These are phyloP conservation scores for Wallemia mellicola DNA, from an alignment of 1,284 basidiomycete species.

Conservation along the genomic window DNA sequence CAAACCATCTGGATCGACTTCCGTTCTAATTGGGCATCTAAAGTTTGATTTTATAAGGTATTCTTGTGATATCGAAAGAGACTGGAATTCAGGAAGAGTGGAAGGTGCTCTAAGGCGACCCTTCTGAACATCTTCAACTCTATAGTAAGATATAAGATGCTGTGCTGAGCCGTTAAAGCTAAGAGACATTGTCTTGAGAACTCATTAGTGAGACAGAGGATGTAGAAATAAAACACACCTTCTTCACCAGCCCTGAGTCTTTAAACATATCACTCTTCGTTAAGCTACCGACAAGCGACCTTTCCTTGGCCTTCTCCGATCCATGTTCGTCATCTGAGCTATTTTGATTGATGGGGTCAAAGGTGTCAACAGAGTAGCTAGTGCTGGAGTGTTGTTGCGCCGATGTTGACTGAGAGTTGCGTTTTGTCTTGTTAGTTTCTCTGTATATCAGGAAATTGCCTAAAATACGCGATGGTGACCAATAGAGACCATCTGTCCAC, in stretches of 20 bases:
- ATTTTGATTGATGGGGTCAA: neutral
- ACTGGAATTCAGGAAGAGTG: slow-evolving; percentile 54
- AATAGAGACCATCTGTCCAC: slow-evolving; percentile 91
- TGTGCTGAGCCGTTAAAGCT: slow-evolving; percentile 64
- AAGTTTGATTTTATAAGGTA: slow-evolving; percentile 75
- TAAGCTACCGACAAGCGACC: slow-evolving; percentile 54
- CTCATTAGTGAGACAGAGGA: neutral
- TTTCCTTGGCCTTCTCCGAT: slow-evolving; percentile 23
- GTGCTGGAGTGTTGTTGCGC: neutral
- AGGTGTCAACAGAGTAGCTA: too few relatives aligned
- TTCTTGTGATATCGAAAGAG: slow-evolving; percentile 57
- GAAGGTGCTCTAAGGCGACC: slow-evolving; percentile 66
- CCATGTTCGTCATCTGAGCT: neutral
- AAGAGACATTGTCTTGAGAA: slow-evolving; percentile 64
- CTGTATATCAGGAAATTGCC: slow-evolving; percentile 84
- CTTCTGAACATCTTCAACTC: slow-evolving; percentile 60
- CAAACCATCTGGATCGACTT: slow-evolving; percentile 47
- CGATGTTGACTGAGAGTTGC: slow-evolving; percentile 6
- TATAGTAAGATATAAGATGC: slow-evolving; percentile 89
- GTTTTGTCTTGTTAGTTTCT: slow-evolving; percentile 48
- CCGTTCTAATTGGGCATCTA: slow-evolving; percentile 59
- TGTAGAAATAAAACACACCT: slow-evolving; percentile 24
- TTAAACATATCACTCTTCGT: slow-evolving; percentile 81
- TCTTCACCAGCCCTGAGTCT: slow-evolving; percentile 70
- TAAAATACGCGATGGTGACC: slow-evolving; percentile 63